Evolutionary conservation across 75 land plant genomes (phyloP).

Genomic region (Cupressus sempervirens): DNA sequence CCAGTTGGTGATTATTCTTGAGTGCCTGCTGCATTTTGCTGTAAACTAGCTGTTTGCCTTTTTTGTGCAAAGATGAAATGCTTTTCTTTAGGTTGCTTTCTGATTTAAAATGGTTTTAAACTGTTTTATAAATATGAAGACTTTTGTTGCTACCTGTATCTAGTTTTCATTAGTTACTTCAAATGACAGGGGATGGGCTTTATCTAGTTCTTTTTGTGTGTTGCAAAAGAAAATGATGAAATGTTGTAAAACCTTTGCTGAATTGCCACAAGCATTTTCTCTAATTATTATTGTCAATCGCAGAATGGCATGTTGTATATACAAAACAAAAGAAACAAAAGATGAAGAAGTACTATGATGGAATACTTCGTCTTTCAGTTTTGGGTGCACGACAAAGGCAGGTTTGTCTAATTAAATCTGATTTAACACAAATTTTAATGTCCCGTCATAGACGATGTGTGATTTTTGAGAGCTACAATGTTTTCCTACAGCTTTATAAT

Average conservation of each 20-base stretch:
- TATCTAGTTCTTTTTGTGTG: not conserved
- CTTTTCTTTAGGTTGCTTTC: not conserved
- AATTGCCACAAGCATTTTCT: not conserved
- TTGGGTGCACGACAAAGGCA: constrained; percentile 1
- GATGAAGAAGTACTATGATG: constrained; percentile 9
- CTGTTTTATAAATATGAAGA: not conserved
- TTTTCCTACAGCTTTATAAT: not conserved
- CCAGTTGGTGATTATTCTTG: no score
- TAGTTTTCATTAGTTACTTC: not conserved
- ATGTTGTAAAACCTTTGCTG: not conserved
- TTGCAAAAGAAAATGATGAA: not conserved
- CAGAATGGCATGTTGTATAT: constrained; percentile 13
- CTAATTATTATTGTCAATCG: not conserved
- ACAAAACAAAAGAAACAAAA: constrained; percentile 11
- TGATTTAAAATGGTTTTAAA: not conserved
- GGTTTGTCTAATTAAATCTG: not conserved
- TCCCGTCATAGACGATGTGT: not conserved
- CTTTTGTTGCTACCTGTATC: not conserved
- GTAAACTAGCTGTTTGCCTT: no score
- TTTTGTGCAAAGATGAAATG: no score
- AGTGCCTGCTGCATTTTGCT: no score
- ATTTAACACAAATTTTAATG: not conserved
- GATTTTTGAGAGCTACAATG: not conserved
- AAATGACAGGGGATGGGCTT: not conserved
- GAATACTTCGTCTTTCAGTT: not conserved